Evolutionary conservation across 495 filamentous ascomycete species (phyloP).

Genomic region (Aspergillus steynii): DNA sequence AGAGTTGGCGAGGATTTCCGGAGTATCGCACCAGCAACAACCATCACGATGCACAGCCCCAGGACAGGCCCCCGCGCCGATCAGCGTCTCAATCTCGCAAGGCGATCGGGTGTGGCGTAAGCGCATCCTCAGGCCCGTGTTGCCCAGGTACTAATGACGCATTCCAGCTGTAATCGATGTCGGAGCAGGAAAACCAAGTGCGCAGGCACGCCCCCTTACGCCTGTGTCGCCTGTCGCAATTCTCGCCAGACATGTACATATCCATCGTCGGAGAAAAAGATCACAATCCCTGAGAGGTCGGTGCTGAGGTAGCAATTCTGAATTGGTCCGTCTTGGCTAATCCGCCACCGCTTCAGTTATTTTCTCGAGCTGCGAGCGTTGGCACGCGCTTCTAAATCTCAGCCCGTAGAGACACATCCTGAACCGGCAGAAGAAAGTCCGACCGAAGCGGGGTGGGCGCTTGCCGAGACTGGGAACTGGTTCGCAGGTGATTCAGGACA

Average conservation of each 20-base stretch:
- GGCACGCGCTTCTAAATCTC: conserved; percentile 14
- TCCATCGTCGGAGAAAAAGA: conserved; percentile 37
- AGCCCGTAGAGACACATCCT: background rate
- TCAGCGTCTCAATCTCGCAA: no score
- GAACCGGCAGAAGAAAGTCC: background rate
- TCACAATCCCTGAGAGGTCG: conserved; percentile 38
- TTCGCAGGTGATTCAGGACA: background rate
- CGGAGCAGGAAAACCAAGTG: conserved; percentile 37
- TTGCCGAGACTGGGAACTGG: no score
- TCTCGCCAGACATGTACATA: conserved; percentile 31
- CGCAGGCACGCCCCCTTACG: conserved; percentile 33
- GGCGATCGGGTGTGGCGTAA: no score
- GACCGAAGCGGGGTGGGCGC: no score
- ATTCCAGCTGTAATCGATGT: conserved; percentile 38
- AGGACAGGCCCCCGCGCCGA: no score
- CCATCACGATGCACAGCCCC: no score
- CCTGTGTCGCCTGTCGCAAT: conserved; percentile 37
- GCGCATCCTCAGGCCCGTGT: no score
- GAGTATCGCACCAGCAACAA: no score
- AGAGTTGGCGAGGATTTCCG: no score
- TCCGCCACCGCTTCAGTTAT: conserved; percentile 18
- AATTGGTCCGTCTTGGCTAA: no score
- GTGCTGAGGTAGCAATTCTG: background rate
- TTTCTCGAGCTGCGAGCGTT: conserved; percentile 33
- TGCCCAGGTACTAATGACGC: no score